Conservation (phyloP, 148 eudicot species). For the Vaccinium vitisidaea region DNA sequence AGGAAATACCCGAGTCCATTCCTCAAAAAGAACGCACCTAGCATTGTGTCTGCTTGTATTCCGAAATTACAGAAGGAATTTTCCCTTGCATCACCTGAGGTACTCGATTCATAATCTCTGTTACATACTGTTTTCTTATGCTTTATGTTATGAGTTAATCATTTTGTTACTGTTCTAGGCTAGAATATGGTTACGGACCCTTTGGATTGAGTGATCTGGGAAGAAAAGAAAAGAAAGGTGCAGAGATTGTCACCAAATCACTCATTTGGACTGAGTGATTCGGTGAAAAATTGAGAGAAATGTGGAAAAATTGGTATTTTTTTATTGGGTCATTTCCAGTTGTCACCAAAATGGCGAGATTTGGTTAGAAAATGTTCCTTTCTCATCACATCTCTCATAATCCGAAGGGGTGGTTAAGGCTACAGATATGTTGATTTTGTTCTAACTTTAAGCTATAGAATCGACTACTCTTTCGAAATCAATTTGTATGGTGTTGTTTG, state of each 20-base stretch:
- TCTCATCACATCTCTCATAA: too few relatives aligned
- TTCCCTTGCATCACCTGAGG: neutral
- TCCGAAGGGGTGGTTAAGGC: too few relatives aligned
- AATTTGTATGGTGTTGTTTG: neutral
- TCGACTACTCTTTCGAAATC: neutral
- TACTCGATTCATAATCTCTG: neutral
- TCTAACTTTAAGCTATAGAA: too few relatives aligned
- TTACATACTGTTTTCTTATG: neutral
- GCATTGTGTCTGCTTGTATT: neutral
- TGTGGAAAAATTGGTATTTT: too few relatives aligned
- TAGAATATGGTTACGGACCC: neutral
- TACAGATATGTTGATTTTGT: too few relatives aligned
- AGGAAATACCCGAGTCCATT: neutral
- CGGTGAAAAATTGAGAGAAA: too few relatives aligned
- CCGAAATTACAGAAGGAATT: constrained; percentile 9
- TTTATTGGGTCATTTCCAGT: too few relatives aligned
- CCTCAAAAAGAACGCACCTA: neutral
- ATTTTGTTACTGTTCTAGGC: neutral
- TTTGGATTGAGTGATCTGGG: neutral
- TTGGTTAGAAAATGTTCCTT: too few relatives aligned
- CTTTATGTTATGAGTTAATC: neutral
- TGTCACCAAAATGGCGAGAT: too few relatives aligned
- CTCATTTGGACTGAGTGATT: neutral
- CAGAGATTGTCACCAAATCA: too few relatives aligned
- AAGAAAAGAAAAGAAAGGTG: too few relatives aligned